Percentiles rank a stretch among this genome's conserved stretches.
These are phyloP conservation scores for Agroathelia rolfsii DNA, from an alignment of 1,284 basidiomycete genomes.

Conservation along the genomic window DNA sequence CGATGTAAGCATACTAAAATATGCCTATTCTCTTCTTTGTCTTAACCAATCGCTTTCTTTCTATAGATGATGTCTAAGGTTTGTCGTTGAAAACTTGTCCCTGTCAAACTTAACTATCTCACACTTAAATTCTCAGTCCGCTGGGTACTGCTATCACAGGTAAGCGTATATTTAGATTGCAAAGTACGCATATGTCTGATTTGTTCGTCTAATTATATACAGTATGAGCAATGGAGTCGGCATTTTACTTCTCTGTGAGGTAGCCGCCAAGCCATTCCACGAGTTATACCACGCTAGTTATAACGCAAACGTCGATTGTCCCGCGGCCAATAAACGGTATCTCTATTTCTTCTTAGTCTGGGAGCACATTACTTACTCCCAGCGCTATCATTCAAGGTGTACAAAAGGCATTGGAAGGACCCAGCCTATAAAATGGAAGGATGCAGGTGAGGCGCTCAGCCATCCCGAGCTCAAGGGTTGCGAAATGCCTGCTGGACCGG, in stretches of 20 bases:
- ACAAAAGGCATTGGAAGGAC: slow-evolving; percentile 46
- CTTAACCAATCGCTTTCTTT: slow-evolving; percentile 6
- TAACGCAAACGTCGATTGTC: slow-evolving; percentile 40
- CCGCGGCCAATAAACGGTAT: slow-evolving; percentile 24
- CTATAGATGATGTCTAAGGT: slow-evolving; percentile 55
- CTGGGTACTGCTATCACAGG: slow-evolving; percentile 47
- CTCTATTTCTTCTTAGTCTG: slow-evolving; percentile 14
- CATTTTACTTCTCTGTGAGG: slow-evolving; percentile 49
- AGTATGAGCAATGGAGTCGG: slow-evolving; percentile 44
- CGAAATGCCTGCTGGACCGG: slow-evolving; percentile 47
- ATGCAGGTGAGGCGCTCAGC: slow-evolving; percentile 42
- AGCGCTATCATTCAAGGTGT: no score
- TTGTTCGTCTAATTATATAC: slow-evolving; percentile 3
- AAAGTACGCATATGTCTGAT: background rate
- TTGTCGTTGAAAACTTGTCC: slow-evolving; percentile 4
- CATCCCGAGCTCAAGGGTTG: slow-evolving; percentile 42
- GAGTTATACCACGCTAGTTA: slow-evolving; percentile 40
- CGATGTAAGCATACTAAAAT: slow-evolving; percentile 46
- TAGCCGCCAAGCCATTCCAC: slow-evolving; percentile 45
- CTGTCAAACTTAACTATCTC: background rate
- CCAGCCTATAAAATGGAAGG: slow-evolving; percentile 49
- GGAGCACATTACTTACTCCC: slow-evolving; percentile 1
- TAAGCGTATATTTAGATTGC: slow-evolving; percentile 19
- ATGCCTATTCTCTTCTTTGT: background rate
- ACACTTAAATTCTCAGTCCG: slow-evolving; percentile 30